Evolutionary conservation across 176 grass and related monocot genomes (phyloP), one percentile per base, ranked within the genome.

Genomic region (Hordeum marinum): DNA sequence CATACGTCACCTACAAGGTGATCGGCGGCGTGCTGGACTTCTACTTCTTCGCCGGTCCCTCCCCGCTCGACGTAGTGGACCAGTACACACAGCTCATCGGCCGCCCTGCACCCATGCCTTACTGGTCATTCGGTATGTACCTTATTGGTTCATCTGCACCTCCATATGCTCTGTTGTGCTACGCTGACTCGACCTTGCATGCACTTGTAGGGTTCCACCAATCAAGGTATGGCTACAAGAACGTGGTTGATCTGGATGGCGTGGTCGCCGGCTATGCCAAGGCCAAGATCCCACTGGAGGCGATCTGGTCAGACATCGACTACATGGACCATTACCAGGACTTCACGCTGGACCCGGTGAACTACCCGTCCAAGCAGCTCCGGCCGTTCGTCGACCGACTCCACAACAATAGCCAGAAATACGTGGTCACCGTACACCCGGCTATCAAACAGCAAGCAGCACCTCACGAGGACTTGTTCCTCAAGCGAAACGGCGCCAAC

Each of bases 291-390:
- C 96, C 96, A 9, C 52, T 98, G 8, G 96, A 98, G 64, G 96
- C 95, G 14, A 98, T 98, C 93, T 98, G 96, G 96, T 93, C 93
- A 9, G 93, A 98, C 87, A 98, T 98, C 26, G 96, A 98, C 84
- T 89, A 98, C 93, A 98, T 98, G 96, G 96, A 98, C 72, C 72
- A 46, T 25, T 95, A 25, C 87, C 95, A 95, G 77, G 96, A 98
- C 83, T 98, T 95, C 81, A 98, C 96, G 0, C 80, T 98, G 3
- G 91, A 98, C 62, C 96, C 96, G 9, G 71, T 95, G 42, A 98
- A 98, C 75, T 98, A 95, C 54, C 91, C 96, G 25, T 83, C 87
- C 13, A 75, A 75, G 1, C 67, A 57, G 3, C 84, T 98, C 80
- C 89, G 82, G 2, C 64, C 29, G 17, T 94, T 98, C 55, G 89